Evolutionary conservation across 108 stramenopile genomes (phyloP).

Genomic region (Stephanodiscus minutulus): DNA sequence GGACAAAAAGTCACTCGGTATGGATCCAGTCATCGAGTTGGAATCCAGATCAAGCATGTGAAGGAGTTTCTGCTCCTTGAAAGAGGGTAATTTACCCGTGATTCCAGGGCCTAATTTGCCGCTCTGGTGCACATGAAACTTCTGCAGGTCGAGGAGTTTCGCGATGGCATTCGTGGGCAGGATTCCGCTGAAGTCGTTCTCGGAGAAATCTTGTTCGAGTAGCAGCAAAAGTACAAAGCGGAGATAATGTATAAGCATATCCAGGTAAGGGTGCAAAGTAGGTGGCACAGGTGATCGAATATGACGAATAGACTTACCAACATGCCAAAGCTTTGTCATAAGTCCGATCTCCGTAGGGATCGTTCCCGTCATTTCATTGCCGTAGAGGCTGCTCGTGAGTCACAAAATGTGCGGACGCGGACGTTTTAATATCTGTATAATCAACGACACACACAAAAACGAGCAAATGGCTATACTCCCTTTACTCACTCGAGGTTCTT

Average conservation of each 20-base stretch:
- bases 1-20: conserved; percentile 65
- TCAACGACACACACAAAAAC: background rate
- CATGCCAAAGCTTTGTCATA: conserved; percentile 62
- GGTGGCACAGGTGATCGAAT: background rate
- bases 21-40: conserved; percentile 64
- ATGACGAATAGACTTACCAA: conserved; percentile 28
- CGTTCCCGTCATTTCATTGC: conserved; percentile 55
- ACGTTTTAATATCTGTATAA: conserved; percentile 1
- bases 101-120: conserved; percentile 49
- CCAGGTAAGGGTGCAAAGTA: background rate
- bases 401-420: background rate
- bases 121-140: conserved; percentile 56
- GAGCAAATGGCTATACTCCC: background rate
- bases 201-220: conserved; percentile 38
- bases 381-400: conserved; percentile 1
- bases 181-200: conserved; percentile 50
- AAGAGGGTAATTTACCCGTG: conserved; percentile 59
- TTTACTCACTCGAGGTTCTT: conserved; percentile 27
- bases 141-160: conserved; percentile 47
- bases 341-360: conserved; percentile 69
- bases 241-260: background rate
- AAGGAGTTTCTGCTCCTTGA: conserved; percentile 52
- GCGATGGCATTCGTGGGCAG: conserved; percentile 45
- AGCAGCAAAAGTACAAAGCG: background rate
- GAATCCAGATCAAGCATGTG: conserved; percentile 62